phyloP scores from a whole-genome alignment of 306 rosid genomes.

The Pachyrhizus erosus region DNA sequence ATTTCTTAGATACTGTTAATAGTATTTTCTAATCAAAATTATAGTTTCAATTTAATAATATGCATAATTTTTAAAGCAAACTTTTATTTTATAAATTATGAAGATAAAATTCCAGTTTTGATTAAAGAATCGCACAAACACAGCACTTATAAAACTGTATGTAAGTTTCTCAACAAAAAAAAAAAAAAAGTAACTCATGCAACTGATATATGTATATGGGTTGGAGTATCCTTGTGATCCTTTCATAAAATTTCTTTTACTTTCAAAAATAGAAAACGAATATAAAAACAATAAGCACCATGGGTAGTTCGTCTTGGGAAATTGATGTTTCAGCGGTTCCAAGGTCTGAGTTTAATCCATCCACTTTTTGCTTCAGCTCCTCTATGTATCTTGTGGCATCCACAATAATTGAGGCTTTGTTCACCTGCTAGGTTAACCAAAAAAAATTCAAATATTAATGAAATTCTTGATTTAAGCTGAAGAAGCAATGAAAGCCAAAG shows the following conservation, averaged over 20 bases:
- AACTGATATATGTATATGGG: background rate
- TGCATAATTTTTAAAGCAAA: too few species aligned
- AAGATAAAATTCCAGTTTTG: too few species aligned
- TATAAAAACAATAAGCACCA: slow-evolving; percentile 43
- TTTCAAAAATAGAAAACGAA: background rate
- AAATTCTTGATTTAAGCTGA: background rate
- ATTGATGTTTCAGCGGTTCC: slow-evolving; percentile 53
- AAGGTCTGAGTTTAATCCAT: slow-evolving; percentile 57
- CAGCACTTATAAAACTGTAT: too few species aligned
- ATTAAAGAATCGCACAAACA: too few species aligned
- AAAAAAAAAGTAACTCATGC: background rate
- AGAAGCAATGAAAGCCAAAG: background rate
- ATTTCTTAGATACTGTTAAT: too few species aligned
- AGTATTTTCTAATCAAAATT: too few species aligned
- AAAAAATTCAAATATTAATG: background rate
- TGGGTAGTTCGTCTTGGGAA: slow-evolving; percentile 51
- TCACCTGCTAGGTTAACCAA: slow-evolving; percentile 50
- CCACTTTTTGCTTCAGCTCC: slow-evolving; percentile 77
- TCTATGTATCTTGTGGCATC: slow-evolving; percentile 77
- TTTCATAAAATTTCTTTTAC: background rate
- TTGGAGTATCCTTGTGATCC: background rate
- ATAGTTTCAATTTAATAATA: too few species aligned
- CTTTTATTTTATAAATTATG: too few species aligned
- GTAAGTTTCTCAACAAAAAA: too few species aligned
- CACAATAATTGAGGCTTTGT: slow-evolving; percentile 74